Evolutionary conservation across 768 basidiomycete genomes (phyloP), one percentile per base, ranked within the genome.

Genomic region (Collybia mongolica): DNA sequence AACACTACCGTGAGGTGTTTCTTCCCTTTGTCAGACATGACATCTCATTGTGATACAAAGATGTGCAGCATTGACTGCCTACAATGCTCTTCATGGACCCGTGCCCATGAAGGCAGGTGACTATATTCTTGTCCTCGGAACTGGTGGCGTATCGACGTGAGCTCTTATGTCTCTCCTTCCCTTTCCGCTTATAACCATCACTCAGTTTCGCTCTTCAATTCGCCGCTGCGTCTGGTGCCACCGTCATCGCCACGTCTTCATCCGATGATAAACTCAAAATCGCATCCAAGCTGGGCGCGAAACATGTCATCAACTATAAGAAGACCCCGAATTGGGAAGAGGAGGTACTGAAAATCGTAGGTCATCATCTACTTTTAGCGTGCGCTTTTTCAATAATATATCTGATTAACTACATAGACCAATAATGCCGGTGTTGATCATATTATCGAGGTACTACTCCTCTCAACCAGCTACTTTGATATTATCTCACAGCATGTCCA

Each of bases 171-270:
- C 24, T 7, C 28, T 47, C 12, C 5, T 43, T 14, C 19, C 22
- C 9, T 32, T 22, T 7, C 3, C 11, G 19, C 41, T 42, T 44
- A 26, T 52, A 20, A 41, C 36, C 0, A 7, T n/a, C 5, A 29
- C 32, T 5, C 38, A 78, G 81, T 36, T 84, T 80, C 55, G 84
- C 71, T 2, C 65, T 79, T 2, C 82, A 86, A 63, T 64, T 88
- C 39, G 84, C 85, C 2, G 73, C 82, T 39, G 79, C 81, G 2
- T 72, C 80, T 7, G 85, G 84, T 32, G 84, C 84, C 2, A 76
- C 65, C 1, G 83, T 86, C 52, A 84, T 89, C 55, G 73, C 75
- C 22, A 88, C 85, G 0, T 86, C 84, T 0, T 86, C 83, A 0
- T 82, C 82, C 0, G 82, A 86, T 55, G 72, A 75, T 41, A 89